phyloP scores from a whole-genome alignment of 352 stramenopile species.

The Phytophthora agathidicida region DNA sequence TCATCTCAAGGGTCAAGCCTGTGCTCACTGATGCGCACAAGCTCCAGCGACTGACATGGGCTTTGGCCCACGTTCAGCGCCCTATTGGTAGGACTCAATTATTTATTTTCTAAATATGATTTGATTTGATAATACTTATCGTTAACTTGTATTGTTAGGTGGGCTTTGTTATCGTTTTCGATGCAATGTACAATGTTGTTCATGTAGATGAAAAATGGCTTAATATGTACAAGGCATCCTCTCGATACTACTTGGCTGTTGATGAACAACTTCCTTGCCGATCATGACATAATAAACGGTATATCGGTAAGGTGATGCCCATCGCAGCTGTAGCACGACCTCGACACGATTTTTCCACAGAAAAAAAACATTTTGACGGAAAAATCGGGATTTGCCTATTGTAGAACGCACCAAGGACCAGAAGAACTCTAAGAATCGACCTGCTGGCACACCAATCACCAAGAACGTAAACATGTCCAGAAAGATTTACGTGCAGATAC shows the following conservation, averaged over 20 bases:
- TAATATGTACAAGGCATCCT: slow-evolving; percentile 11
- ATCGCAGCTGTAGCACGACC: slow-evolving; percentile 15
- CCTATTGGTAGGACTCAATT: slow-evolving; percentile 1
- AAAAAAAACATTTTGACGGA: slow-evolving; percentile 13
- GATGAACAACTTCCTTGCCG: slow-evolving; percentile 10
- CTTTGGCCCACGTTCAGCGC: slow-evolving; percentile 1
- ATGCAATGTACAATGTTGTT: slow-evolving; percentile 15
- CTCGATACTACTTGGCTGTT: slow-evolving; percentile 1
- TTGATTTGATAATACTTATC: no score
- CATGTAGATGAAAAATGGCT: slow-evolving; percentile 30
- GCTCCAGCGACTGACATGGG: slow-evolving; percentile 1
- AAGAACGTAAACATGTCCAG: slow-evolving; percentile 14
- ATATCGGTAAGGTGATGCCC: slow-evolving; percentile 24
- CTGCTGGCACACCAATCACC: slow-evolving; percentile 1
- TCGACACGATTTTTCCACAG: slow-evolving; percentile 6
- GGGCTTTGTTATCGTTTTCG: neutral
- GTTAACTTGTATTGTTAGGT: no score
- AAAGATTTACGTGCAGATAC: neutral
- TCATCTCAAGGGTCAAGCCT: neutral
- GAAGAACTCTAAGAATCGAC: neutral
- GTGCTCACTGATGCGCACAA: neutral
- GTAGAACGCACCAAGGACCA: neutral
- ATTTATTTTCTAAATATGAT: slow-evolving; percentile 6
- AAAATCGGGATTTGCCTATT: slow-evolving; percentile 24
- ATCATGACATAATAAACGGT: slow-evolving; percentile 5